These are phyloP conservation scores for Ramularia collo-cygni DNA, from an alignment of 2,329 filamentous ascomycete species.

Conservation along the genomic window DNA sequence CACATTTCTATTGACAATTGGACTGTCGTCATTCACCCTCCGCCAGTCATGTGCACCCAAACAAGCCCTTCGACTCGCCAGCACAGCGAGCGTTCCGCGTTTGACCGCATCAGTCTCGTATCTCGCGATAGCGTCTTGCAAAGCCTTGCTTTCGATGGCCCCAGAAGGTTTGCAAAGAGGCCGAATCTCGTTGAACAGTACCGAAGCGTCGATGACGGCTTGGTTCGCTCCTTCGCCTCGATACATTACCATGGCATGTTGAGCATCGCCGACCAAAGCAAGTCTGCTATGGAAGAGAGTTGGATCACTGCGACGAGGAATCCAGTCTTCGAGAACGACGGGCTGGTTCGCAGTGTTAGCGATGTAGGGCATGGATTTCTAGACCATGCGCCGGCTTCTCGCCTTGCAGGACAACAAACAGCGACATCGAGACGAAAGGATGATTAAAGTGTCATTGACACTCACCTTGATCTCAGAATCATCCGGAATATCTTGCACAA, in stretches of 20 bases:
- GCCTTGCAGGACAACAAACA: too few species aligned
- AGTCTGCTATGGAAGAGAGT: constrained; percentile 23
- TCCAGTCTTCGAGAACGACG: constrained; percentile 14
- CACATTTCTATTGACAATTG: constrained; percentile 7
- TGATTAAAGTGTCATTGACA: too few species aligned
- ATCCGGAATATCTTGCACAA: constrained; percentile 12
- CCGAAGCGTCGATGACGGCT: constrained; percentile 13
- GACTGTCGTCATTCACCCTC: constrained; percentile 13
- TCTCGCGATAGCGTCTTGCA: constrained; percentile 4
- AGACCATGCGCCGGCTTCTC: too few species aligned
- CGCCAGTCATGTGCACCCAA: constrained; percentile 18
- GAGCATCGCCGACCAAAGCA: constrained; percentile 35
- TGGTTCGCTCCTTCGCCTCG: constrained; percentile 21
- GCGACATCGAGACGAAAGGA: too few species aligned
- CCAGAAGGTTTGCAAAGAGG: constrained; percentile 2
- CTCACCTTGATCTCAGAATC: constrained; percentile 14
- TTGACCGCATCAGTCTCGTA: constrained; percentile 16
- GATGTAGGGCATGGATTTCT: too few species aligned
- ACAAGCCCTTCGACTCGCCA: constrained; percentile 18
- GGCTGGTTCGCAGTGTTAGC: not conserved
- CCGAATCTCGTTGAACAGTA: constrained; percentile 9
- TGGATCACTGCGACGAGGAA: constrained; percentile 1
- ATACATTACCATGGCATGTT: constrained; percentile 33
- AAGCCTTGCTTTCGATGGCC: constrained; percentile 1
- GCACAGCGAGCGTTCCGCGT: constrained; percentile 15